Evolutionary conservation across 2,329 filamentous ascomycete genomes (phyloP), one percentile per base, ranked within the genome.

Genomic region (Aspergillus pseudoviridinutans): DNA sequence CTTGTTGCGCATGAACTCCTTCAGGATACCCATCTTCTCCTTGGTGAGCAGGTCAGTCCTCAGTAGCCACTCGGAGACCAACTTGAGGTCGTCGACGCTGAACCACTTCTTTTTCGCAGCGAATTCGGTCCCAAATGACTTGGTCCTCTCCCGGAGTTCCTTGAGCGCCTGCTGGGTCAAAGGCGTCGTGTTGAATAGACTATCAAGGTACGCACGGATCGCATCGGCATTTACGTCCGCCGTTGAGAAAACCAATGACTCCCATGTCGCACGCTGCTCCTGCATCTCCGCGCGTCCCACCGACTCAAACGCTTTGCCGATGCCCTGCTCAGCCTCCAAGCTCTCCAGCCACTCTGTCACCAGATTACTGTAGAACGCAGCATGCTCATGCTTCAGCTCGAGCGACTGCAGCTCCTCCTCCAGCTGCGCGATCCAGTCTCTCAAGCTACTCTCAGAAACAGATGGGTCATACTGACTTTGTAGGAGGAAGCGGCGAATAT

Each of bases 381-480:
- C 83, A 64, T 84, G 82, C 20, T 82, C 76, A 62, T 84, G 80
- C 57, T 81, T 83, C 51, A 79, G 74, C n/a, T 77, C 77, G 61
- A 84, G 76, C n/a, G 79, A 73, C 14, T 75, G 67, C 4, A 87
- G 61, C 35, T 79, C 77, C 27, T 75, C 68, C 35, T 77, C 70
- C n/a, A 87, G 65, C 25, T 76, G 71, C 14, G 68, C 61, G 60
- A 85, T 78, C 70, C 79, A 83, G 47, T 77, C 75, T 1, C 66
- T 61, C 6, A 87, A 59, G 22, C 78, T 74, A 22, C 70, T 64
- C 10, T 76, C 64, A 0, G 82, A 80, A 22, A 86, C 74, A 0
- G 82, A 82, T 2, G 78, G 76, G 64, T 86, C 83, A 57, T 82
- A 77, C 20, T 74, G 66, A 24, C 80, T 79, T 64, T 86, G 83